Evolutionary conservation across 2,329 filamentous ascomycete species (phyloP), one percentile per base, ranked within the genome.

Genomic region (Colletotrichum salicis): DNA sequence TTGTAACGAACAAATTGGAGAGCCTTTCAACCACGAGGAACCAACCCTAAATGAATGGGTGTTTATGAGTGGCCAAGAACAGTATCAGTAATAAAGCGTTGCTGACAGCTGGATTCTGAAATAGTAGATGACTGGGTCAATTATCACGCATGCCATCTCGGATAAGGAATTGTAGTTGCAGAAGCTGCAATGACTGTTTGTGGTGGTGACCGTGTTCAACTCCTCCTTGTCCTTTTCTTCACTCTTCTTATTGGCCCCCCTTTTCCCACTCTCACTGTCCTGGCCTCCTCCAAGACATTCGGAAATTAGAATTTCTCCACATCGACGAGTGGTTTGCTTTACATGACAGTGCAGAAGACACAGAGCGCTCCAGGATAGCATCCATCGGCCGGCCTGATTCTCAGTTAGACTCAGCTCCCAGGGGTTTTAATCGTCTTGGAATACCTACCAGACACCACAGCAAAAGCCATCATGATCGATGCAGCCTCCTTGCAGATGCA

Each of bases 201-300:
- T 2, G 4, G 8, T 8, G 7, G n/a, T n/a, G 3, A 48, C 7
- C 19, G 15, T 2, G 41, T 11, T 4, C 3, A n/a, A 3, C 19
- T 15, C 1, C 1, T n/a, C 3, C 19, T 15, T 19, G 15, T n/a
- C 2, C 41, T 11, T 15, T n/a, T 7, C 3, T 1, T 48, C 19
- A n/a, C 10, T n/a, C 0, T 48, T 10, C 7, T n/a, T 15, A 2
- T n/a, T 48, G 41, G 15, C 19, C 7, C n/a, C n/a, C n/a, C n/a
- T 48, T 11, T 1, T 4, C 19, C 8, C 7, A 10, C 19, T 48
- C 19, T n/a, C 15, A 48, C 41, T 10, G 6, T 19, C 41, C 19
- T 4, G 3, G 3, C 19, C 1, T 48, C 7, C 19, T n/a, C 2
- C 7, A 19, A n/a, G 7, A 10, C 1, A 4, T n/a, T 6, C 10